Base-by-base conservation (phyloP, 1,284 basidiomycete species). In the Leucoagaricus sp. region DNA sequence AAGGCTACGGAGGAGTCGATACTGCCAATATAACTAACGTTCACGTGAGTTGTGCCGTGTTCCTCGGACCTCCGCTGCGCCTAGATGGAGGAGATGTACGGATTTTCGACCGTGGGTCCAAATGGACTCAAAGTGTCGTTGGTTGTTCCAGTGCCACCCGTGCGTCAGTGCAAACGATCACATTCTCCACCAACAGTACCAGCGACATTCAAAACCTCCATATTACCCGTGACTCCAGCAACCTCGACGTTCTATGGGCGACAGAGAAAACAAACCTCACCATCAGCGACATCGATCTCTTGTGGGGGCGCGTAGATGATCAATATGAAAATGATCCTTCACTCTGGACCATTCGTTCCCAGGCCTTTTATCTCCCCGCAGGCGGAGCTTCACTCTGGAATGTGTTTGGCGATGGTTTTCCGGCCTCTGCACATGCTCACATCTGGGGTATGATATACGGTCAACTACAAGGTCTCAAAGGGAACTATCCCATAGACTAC, bases 281-380 rank as follows among this genome's bases (percentile, higher is more conserved):
- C n/a, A 59, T 62, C 15, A 40, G 40, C 1, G 45, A 62, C 21
- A 42, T 64, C 29, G 61, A 62, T 41, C 42, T 61, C 9, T 48
- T 62, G 8, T 65, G 61, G 62, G 62, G 64, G 5, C 51, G 49
- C 1, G 58, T 65, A 9, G 44, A 54, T 4, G 57, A 64, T 19
- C 23, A 46, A 8, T 52, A 55, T 17, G 61, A 62, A 26, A 40
- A 40, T 8, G 61, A 62, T 47, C 28, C 61, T 0, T 36, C 42
- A 1, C 57, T 64, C 21, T 51, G 15, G 12, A 63, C 62, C 1
- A 48, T 57, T 13, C 58, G 60, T 7, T 55, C 56, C 31, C 48
- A 61, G 23, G 41, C 40, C 0, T 60, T 64, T 33, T 64, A 61
- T 36, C 46, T 65, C 13, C 63, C 63, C 1, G 62, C 58, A 6